Base-by-base conservation (phyloP, 2,329 filamentous ascomycete genomes). In the Phaeosphaeriaceae sp. region DNA sequence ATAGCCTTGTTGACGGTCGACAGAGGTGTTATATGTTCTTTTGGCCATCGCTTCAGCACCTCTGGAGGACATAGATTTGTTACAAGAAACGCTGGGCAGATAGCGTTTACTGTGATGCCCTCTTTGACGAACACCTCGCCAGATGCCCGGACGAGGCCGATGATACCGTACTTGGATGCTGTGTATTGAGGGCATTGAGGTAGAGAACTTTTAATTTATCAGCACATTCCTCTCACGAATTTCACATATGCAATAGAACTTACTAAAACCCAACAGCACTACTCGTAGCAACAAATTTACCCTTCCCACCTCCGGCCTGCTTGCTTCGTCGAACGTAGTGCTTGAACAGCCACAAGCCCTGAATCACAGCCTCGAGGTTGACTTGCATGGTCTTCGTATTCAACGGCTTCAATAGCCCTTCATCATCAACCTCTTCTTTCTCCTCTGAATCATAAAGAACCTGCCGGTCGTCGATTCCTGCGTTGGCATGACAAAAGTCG, bases 401-500 rank as follows among this genome's bases (percentile, higher is more conserved):
- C 54, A 76, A 44, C n/a, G 62, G 63, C 46, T 66, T 71, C 7
- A 74, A 66, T 23, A 73, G 44, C 8, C 71, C 72, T 6, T 73
- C 69, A 20, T 71, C 63, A 30, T 72, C 67, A 29, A 70, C 18
- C 36, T 63, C 58, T 39, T 70, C 68, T 13, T 66, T 64, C 6
- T 66, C 61, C 30, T 45, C 48, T 5, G 33, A 23, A 29, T 72
- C 67, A 34, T 76, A 76, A n/a, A 77, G 51, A 20, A 62, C 58
- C 43, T 75, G 71, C 30, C 63, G 63, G 47, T 73, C 75, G 39
- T 66, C 73, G 42, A 77, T 72, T 0, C 76, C 76, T 2, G 77
- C 77, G 59, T 79, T 78, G 2, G 75, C 71, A 32, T 76, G 74
- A 54, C 72, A 68, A 45, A 77, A 71, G 50, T 78, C 75, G 1